Percentiles rank a stretch among this genome's conserved stretches.
Conservation (phyloP, 768 basidiomycete species). For the Pholiota molesta region DNA sequence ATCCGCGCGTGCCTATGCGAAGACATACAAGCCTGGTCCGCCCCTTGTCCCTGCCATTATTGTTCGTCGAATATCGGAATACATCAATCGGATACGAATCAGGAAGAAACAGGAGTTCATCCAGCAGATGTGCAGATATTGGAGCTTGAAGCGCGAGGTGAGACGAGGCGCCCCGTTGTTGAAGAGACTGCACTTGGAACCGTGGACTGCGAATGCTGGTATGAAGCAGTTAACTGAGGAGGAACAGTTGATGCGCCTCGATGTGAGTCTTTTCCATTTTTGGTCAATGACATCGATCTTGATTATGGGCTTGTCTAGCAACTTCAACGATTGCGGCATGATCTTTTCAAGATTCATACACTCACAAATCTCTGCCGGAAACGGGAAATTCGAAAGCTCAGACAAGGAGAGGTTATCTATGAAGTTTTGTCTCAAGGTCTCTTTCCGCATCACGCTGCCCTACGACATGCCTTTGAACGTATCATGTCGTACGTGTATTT, state of each 20-base stretch:
- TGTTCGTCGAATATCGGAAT: constrained; percentile 75
- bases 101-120: constrained; percentile 81
- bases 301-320: constrained; percentile 30
- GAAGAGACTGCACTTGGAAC: constrained; percentile 93
- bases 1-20: constrained; percentile 87
- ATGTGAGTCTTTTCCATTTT: constrained; percentile 50
- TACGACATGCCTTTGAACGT: constrained; percentile 69
- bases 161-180: constrained; percentile 91
- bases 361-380: constrained; percentile 70
- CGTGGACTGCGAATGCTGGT: constrained; percentile 86
- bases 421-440: constrained; percentile 63
- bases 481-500: constrained; percentile 61
- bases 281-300: not conserved
- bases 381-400: constrained; percentile 82
- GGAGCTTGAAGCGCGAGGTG: constrained; percentile 96
- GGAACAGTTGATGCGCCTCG: constrained; percentile 80
- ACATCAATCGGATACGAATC: constrained; percentile 69
- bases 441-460: constrained; percentile 63
- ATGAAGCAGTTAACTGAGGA: constrained; percentile 73
- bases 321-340: constrained; percentile 67
- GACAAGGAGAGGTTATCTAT: constrained; percentile 67
- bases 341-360: constrained; percentile 73
- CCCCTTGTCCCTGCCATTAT: constrained; percentile 89
- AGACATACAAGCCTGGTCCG: constrained; percentile 90
- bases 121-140: constrained; percentile 82